A percentile compares a stretch with the other conserved stretches of the same genome.
phyloP scores from a whole-genome alignment of 257 asterid genomes.

The Gentiana straminea region DNA sequence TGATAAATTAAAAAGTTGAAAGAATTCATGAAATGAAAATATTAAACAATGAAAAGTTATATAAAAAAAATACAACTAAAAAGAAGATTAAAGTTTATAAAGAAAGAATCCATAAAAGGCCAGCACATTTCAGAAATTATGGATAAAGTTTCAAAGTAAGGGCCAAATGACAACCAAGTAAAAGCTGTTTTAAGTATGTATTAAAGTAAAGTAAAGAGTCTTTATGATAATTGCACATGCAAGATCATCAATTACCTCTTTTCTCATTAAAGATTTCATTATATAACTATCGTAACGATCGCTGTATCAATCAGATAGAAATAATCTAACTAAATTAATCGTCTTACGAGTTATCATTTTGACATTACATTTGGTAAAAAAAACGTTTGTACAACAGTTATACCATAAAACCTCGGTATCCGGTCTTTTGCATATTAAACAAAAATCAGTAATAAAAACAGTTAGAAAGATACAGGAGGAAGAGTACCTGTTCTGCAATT shows the following conservation, averaged over 20 bases:
- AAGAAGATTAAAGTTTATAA: too few relatives aligned
- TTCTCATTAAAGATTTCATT: too few relatives aligned
- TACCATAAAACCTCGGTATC: too few relatives aligned
- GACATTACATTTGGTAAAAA: too few relatives aligned
- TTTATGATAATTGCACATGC: slow-evolving; percentile 22
- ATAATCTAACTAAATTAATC: too few relatives aligned
- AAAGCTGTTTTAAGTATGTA: not conserved
- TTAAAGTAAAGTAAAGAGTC: slow-evolving; percentile 14
- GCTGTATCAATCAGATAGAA: too few relatives aligned
- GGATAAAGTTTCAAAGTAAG: slow-evolving; percentile 1
- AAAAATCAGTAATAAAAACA: not conserved
- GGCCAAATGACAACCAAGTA: slow-evolving; percentile 12
- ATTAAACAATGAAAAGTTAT: not conserved
- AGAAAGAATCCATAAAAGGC: too few relatives aligned
- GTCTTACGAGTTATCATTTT: too few relatives aligned
- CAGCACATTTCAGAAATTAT: not conserved
- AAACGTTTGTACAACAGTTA: too few relatives aligned
- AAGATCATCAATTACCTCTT: slow-evolving; percentile 15
- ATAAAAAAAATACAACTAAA: not conserved
- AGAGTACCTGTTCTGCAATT: slow-evolving; percentile 90
- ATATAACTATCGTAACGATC: too few relatives aligned
- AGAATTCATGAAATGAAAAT: not conserved
- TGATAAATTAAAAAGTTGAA: not conserved
- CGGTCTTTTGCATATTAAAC: too few relatives aligned
- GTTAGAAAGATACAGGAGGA: slow-evolving; percentile 3